Evolutionary conservation across 2,329 filamentous ascomycete species (phyloP).

Genomic region (Calonectria pauciramosa): DNA sequence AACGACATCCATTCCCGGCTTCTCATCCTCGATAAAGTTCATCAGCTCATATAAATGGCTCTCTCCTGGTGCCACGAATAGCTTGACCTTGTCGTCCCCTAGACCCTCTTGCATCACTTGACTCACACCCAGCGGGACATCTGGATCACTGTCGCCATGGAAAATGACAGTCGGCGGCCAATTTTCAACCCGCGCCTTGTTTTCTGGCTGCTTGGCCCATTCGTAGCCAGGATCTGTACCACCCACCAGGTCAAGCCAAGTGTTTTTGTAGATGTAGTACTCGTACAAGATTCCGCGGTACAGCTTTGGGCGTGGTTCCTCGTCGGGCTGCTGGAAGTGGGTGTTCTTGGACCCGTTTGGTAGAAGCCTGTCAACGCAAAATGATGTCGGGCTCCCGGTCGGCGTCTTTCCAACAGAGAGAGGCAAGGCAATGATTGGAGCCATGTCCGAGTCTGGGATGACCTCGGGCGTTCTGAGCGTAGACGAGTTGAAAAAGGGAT

Average conservation of each 20-base stretch:
- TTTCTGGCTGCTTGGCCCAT: conserved; percentile 39
- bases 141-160: conserved; percentile 48
- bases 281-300: conserved; percentile 47
- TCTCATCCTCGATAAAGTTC: conserved; percentile 48
- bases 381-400: conserved; percentile 32
- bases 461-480: conserved; percentile 45
- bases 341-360: conserved; percentile 45
- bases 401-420: conserved; percentile 42
- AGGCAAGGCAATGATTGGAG: conserved; percentile 38
- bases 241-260: conserved; percentile 45
- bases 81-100: conserved; percentile 42
- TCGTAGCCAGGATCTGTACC: conserved; percentile 49
- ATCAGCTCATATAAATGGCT: conserved; percentile 48
- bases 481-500: conserved; percentile 54
- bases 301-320: neutral
- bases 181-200: conserved; percentile 23
- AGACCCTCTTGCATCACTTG: conserved; percentile 44
- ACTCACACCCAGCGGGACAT: conserved; percentile 48
- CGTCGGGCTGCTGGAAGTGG: conserved; percentile 25
- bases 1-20: conserved; percentile 45
- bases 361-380: conserved; percentile 45
- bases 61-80: conserved; percentile 45
- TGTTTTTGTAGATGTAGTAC: conserved; percentile 51
- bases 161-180: conserved; percentile 54
- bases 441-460: conserved; percentile 43